Conservation (phyloP, 2,329 filamentous ascomycete species). For the Hymenoscyphus scutula region DNA sequence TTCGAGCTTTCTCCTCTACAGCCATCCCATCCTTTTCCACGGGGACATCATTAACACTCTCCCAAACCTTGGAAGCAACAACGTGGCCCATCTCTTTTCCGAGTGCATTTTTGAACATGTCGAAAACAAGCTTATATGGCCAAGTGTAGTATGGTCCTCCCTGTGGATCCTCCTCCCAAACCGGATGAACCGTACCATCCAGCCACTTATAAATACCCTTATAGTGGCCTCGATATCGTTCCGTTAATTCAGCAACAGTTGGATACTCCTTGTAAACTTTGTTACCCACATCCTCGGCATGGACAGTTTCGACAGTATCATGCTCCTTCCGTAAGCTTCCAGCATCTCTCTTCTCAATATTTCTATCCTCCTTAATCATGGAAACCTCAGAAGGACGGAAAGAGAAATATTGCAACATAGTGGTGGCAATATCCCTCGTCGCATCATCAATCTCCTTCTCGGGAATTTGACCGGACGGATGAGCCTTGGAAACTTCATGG, state of each 20-base stretch:
- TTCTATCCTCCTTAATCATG: neutral
- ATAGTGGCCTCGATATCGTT: too few relatives aligned
- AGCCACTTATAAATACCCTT: too few relatives aligned
- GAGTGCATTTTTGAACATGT: neutral
- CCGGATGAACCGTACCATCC: too few relatives aligned
- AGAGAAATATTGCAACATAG: neutral
- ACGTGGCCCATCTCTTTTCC: neutral
- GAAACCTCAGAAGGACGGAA: neutral
- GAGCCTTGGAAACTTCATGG: neutral
- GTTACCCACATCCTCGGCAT: too few relatives aligned
- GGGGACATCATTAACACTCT: neutral
- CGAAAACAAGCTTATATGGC: neutral
- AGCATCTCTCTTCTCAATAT: neutral
- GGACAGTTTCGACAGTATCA: too few relatives aligned
- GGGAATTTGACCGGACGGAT: neutral
- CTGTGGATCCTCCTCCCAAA: too few relatives aligned
- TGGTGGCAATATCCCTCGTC: neutral
- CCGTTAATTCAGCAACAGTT: too few relatives aligned
- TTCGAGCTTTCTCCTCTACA: neutral
- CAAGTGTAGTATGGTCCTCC: too few relatives aligned
- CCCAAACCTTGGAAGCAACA: neutral
- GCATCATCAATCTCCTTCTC: neutral
- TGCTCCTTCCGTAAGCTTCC: too few relatives aligned
- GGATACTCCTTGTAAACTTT: too few relatives aligned
- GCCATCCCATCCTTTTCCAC: neutral